Conservation (phyloP, 2,329 filamentous ascomycete genomes). For the Exophiala sp. region DNA sequence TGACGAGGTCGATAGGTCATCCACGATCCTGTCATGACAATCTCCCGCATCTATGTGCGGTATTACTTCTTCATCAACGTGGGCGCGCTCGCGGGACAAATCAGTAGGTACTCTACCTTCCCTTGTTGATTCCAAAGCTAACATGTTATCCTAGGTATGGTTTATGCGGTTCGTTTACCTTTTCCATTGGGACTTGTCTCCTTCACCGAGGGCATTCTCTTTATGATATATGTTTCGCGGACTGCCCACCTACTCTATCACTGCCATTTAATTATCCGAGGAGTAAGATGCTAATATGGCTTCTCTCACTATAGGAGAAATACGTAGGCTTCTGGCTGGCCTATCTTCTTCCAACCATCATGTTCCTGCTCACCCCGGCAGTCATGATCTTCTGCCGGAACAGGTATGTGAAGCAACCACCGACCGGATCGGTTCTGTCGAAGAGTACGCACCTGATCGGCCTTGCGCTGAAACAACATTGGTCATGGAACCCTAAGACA, state of each 20-base stretch:
- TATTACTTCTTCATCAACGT: conserved; percentile 69
- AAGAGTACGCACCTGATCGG: conserved; percentile 59
- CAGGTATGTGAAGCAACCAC: conserved; percentile 58
- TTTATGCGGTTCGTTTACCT: conserved; percentile 30
- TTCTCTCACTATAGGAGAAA: conserved; percentile 46
- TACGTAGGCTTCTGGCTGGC: conserved; percentile 71
- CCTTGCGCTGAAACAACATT: conserved; percentile 58
- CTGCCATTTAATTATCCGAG: too few relatives aligned
- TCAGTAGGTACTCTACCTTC: conserved; percentile 66
- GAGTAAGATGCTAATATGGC: too few relatives aligned
- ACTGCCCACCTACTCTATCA: too few relatives aligned
- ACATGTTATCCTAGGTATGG: conserved; percentile 27
- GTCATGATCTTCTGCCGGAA: conserved; percentile 57
- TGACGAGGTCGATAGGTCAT: conserved; percentile 51
- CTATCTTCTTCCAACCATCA: conserved; percentile 59
- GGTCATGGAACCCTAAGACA: conserved; percentile 55
- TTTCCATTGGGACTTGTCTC: not conserved
- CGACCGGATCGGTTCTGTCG: conserved; percentile 64
- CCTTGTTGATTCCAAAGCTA: not conserved
- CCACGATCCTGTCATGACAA: conserved; percentile 62
- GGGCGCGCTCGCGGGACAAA: conserved; percentile 56
- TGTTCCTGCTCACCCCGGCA: conserved; percentile 58
- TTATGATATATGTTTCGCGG: not conserved
- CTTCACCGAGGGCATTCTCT: not conserved
- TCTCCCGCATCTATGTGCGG: conserved; percentile 62